Conservation (phyloP, 352 stramenopile genomes). For the Phytophthora brassicae region DNA sequence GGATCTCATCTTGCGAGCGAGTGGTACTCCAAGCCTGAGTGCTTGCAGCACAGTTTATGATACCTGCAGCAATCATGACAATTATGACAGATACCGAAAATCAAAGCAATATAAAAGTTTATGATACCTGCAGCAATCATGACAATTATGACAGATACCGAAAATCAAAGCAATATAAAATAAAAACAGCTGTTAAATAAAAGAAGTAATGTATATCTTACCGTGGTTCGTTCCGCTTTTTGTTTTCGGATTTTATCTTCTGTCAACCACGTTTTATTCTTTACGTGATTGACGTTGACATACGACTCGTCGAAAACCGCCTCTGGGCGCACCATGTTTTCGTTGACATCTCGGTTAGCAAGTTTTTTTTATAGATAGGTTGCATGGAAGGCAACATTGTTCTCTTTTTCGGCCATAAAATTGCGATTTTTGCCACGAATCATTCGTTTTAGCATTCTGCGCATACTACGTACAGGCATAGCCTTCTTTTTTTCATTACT, state of each 20-base stretch:
- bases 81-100: no score
- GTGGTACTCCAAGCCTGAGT: not conserved
- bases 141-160: slow-evolving; percentile 3
- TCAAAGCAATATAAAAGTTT: not conserved
- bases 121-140: slow-evolving; percentile 7
- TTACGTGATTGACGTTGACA: slow-evolving; percentile 12
- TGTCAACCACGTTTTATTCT: slow-evolving; percentile 3
- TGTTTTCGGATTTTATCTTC: slow-evolving; percentile 15
- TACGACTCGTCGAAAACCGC: slow-evolving; percentile 27
- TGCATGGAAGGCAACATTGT: slow-evolving; percentile 6
- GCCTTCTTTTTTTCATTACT: slow-evolving; percentile 6
- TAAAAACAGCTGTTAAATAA: not conserved
- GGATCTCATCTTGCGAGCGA: not conserved
- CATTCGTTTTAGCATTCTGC: not conserved
- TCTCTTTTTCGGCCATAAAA: slow-evolving; percentile 4
- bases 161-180: no score
- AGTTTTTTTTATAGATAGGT: slow-evolving; percentile 14
- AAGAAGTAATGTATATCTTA: not conserved
- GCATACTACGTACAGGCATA: slow-evolving; percentile 2
- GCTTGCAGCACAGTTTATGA: slow-evolving; percentile 3
- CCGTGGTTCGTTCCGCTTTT: slow-evolving; percentile 1
- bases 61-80: slow-evolving; percentile 8
- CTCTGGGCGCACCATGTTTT: slow-evolving; percentile 17
- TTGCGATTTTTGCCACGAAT: slow-evolving; percentile 8
- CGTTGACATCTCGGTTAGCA: slow-evolving; percentile 4